These are phyloP conservation scores for Lecanicillium sp. DNA, from an alignment of 2,329 filamentous ascomycete species.

Conservation along the genomic window DNA sequence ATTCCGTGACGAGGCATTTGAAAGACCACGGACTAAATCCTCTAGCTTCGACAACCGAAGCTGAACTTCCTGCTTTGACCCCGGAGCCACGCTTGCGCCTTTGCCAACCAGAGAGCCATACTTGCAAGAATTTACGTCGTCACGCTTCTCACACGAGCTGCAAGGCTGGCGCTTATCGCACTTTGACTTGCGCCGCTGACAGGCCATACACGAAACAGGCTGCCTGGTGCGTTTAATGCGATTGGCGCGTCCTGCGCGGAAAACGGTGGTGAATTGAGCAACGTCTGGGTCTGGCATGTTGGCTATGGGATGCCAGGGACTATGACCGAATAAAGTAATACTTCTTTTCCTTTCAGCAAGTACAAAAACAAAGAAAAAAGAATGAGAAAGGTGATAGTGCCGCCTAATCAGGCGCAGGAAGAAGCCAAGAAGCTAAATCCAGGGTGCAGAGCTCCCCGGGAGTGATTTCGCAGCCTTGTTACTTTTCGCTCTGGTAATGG, in stretches of 20 bases:
- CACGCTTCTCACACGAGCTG: conserved; percentile 29
- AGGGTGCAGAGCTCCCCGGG: too few relatives aligned
- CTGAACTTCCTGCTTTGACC: conserved; percentile 27
- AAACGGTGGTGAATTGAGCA: conserved; percentile 23
- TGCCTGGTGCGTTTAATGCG: conserved; percentile 30
- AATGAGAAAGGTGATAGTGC: too few relatives aligned
- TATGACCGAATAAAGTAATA: too few relatives aligned
- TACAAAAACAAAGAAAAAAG: too few relatives aligned
- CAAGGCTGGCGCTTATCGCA: conserved; percentile 34
- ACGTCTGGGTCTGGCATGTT: conserved; percentile 8
- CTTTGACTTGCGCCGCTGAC: conserved; percentile 33
- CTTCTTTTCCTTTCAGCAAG: too few relatives aligned
- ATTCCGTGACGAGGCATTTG: conserved; percentile 11
- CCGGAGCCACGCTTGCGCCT: conserved; percentile 2
- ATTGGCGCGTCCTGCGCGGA: conserved; percentile 25
- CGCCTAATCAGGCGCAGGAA: too few relatives aligned
- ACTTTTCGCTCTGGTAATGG: too few relatives aligned
- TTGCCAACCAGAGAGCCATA: conserved; percentile 18
- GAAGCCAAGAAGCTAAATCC: too few relatives aligned
- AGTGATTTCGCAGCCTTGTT: too few relatives aligned
- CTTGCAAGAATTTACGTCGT: conserved; percentile 22
- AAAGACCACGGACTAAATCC: conserved; percentile 29
- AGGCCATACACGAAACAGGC: conserved; percentile 31
- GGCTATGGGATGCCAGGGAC: too few relatives aligned
- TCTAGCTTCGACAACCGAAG: conserved; percentile 30